These are phyloP conservation scores for Phyllostachys edulis DNA, from an alignment of 176 grass and related monocot species.

Conservation along the genomic window DNA sequence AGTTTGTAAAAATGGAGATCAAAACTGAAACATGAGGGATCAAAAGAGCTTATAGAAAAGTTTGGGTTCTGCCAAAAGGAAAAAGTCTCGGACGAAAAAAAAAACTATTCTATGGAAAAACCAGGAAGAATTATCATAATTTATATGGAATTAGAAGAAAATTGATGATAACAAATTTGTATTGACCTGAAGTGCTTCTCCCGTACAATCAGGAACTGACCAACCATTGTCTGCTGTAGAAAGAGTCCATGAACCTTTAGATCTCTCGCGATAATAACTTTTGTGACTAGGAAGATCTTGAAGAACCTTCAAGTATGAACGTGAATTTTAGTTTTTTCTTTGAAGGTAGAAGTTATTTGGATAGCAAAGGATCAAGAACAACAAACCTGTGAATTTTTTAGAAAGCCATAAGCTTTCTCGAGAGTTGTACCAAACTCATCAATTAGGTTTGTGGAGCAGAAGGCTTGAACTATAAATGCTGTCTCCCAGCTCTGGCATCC, in stretches of 20 bases:
- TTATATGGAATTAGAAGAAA: too few relatives aligned
- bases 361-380: background rate
- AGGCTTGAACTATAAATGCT: conserved; percentile 50
- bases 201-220: conserved; percentile 32
- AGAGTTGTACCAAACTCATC: conserved; percentile 39
- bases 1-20: too few relatives aligned
- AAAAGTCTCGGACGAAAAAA: too few relatives aligned
- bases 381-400: conserved; percentile 44
- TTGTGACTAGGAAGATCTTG: conserved; percentile 6
- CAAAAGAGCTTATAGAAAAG: too few relatives aligned
- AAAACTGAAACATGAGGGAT: too few relatives aligned
- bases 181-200: conserved; percentile 32
- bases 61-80: too few relatives aligned
- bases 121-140: too few relatives aligned
- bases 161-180: too few relatives aligned
- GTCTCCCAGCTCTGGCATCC: conserved; percentile 57
- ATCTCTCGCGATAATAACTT: conserved; percentile 22
- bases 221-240: conserved; percentile 34
- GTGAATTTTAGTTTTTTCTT: too few relatives aligned
- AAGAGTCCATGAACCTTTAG: conserved; percentile 44
- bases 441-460: conserved; percentile 31
- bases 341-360: too few relatives aligned
- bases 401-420: conserved; percentile 32
- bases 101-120: too few relatives aligned
- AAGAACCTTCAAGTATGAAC: background rate